phyloP scores from a whole-genome alignment of 352 stramenopile genomes.

The Globisporangium mamillatum region DNA sequence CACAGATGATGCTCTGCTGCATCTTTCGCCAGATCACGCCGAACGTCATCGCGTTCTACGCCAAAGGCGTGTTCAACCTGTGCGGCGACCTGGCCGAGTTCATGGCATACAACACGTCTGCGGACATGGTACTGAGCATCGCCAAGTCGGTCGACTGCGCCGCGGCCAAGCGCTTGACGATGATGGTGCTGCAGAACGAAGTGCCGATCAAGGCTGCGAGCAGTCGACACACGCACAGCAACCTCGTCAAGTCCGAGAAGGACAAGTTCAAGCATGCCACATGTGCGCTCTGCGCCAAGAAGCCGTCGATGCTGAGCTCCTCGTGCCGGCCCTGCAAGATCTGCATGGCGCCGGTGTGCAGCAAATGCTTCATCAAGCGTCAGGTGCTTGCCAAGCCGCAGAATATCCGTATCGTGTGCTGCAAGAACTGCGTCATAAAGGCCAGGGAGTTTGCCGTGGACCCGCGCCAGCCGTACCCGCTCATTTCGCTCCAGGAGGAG shows the following conservation, averaged over 20 bases:
- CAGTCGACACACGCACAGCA: background rate
- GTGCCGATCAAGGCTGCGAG: background rate
- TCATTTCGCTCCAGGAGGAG: slow-evolving; percentile 21
- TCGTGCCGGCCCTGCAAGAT: slow-evolving; percentile 35
- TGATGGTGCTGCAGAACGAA: slow-evolving; percentile 25
- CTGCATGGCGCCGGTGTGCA: slow-evolving; percentile 36
- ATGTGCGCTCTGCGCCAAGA: slow-evolving; percentile 19
- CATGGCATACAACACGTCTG: slow-evolving; percentile 41
- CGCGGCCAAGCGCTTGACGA: slow-evolving; percentile 46
- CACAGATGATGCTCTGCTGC: slow-evolving; percentile 54
- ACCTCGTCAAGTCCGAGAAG: background rate
- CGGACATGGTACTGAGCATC: slow-evolving; percentile 39
- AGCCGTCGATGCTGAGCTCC: slow-evolving; percentile 25
- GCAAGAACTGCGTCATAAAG: slow-evolving; percentile 45
- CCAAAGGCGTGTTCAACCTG: slow-evolving; percentile 53
- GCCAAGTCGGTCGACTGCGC: slow-evolving; percentile 28
- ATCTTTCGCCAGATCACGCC: slow-evolving; percentile 49
- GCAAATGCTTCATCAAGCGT: slow-evolving; percentile 50
- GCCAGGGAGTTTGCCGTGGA: slow-evolving; percentile 39
- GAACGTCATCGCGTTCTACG: slow-evolving; percentile 38
- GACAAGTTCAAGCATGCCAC: slow-evolving; percentile 3
- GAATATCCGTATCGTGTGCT: slow-evolving; percentile 39
- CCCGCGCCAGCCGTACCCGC: slow-evolving; percentile 40
- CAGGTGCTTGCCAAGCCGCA: slow-evolving; percentile 33
- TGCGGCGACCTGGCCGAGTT: slow-evolving; percentile 38